Conservation (phyloP, 345 rosid genomes). For the Citropsis articulata region DNA sequence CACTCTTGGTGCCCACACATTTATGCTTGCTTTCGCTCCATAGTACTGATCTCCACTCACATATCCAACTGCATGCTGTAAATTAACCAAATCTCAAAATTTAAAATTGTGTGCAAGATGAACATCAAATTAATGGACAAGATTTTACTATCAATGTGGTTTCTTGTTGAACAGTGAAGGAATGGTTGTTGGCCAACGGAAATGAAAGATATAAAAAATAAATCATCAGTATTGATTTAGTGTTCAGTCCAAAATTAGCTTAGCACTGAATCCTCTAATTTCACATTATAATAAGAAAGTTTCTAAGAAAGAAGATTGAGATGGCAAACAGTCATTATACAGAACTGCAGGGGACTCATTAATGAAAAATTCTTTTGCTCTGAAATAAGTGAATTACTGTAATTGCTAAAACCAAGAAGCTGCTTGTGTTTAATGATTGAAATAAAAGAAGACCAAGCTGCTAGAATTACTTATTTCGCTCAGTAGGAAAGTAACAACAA, state of each 20-base stretch:
- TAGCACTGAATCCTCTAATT: no score
- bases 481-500: neutral
- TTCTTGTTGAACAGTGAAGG: no score
- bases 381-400: conserved; percentile 14
- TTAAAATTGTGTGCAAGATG: no score
- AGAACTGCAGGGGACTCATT: neutral
- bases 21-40: conserved; percentile 96
- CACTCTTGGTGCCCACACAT: conserved; percentile 94
- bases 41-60: conserved; percentile 79
- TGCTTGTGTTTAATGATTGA: neutral
- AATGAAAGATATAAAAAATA: no score
- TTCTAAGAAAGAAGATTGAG: neutral
- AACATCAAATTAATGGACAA: no score
- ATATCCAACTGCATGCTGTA: conserved; percentile 96
- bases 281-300: neutral
- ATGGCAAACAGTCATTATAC: neutral
- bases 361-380: neutral
- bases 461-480: conserved; percentile 11
- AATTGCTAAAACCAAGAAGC: neutral
- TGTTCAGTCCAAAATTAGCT: no score
- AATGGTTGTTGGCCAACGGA: no score
- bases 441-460: neutral
- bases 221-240: neutral
- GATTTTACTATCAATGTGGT: no score
- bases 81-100: neutral